Evolutionary conservation across 2,329 filamentous ascomycete species (phyloP), one percentile per base, ranked within the genome.

Genomic region (Apiospora phragmitis): DNA sequence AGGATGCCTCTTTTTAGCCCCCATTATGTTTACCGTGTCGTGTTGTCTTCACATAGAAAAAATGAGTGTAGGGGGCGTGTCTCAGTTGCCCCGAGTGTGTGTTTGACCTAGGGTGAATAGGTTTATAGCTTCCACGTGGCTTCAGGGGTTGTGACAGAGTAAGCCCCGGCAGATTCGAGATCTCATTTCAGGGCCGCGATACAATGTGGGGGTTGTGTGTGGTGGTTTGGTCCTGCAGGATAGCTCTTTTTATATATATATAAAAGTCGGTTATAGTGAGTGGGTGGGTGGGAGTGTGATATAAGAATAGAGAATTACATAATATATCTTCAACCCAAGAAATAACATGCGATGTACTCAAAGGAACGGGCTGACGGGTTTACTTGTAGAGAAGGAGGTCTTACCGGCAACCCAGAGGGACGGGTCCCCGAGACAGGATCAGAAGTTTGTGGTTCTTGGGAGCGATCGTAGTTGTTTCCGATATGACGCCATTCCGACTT

Each of bases 191-290:
- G 49, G 49, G 49, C 26, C 49, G 26, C 49, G 26, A 55, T 26
- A 55, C 49, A 55, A 55, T 55, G 49, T 55, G 49, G 49, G 49
- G 49, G 49, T 26, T 55, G n/a, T 55, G 49, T 32, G 49, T 55
- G 26, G 49, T 51, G 32, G 49, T 55, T 32, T 55, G 49, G 32
- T 55, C 14, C 26, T 32, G 26, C 49, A 55, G 5, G 43, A n/a
- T 21, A 3, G 4, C 18, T 32, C 2, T 18, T 55, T 32, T 18
- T 6, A 6, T 14, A n/a, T n/a, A n/a, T n/a, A n/a, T n/a, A n/a
- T n/a, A n/a, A n/a, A n/a, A n/a, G n/a, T n/a, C n/a, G n/a, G n/a
- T n/a, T n/a, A n/a, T n/a, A n/a, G n/a, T n/a, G n/a, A n/a, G n/a
- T n/a, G n/a, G n/a, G n/a, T n/a, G n/a, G 45, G n/a, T 9, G 7